Evolutionary conservation across 805 yeast genomes (phyloP).

Genomic region (Metschnikowia amazonensis): DNA sequence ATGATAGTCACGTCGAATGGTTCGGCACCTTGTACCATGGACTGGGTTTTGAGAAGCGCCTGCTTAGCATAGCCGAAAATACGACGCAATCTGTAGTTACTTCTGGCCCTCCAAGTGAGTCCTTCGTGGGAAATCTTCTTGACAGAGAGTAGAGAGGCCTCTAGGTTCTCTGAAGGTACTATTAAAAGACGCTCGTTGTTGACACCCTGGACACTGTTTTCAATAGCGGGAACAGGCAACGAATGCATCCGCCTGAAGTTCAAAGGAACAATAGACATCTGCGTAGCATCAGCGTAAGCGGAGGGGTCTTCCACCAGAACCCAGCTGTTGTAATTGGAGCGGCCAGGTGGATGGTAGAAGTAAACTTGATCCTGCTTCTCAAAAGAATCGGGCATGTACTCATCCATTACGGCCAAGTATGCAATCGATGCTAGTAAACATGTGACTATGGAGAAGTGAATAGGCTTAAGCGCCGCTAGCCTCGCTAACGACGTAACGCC

Average conservation of each 20-base stretch:
- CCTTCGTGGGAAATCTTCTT: slow-evolving; percentile 37
- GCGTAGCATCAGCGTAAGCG: slow-evolving; percentile 41
- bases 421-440: slow-evolving; percentile 75
- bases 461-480: slow-evolving; percentile 74
- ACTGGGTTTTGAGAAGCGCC: slow-evolving; percentile 37
- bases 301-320: slow-evolving; percentile 41
- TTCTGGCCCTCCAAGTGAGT: slow-evolving; percentile 59
- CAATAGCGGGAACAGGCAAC: slow-evolving; percentile 39
- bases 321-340: slow-evolving; percentile 45
- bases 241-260: slow-evolving; percentile 48
- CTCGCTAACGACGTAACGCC: slow-evolving; percentile 44
- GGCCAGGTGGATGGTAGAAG: slow-evolving; percentile 38
- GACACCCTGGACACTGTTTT: slow-evolving; percentile 35
- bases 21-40: slow-evolving; percentile 66
- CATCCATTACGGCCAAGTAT: slow-evolving; percentile 70
- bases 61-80: slow-evolving; percentile 50
- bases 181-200: slow-evolving; percentile 43
- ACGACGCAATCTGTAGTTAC: slow-evolving; percentile 51
- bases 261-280: slow-evolving; percentile 51
- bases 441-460: slow-evolving; percentile 73
- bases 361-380: slow-evolving; percentile 26
- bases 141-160: slow-evolving; percentile 21
- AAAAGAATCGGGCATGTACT: slow-evolving; percentile 51
- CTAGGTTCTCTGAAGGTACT: slow-evolving; percentile 28
- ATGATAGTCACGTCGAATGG: slow-evolving; percentile 79